Percentiles rank a stretch among this genome's conserved stretches.
Evolutionary conservation across 805 yeast genomes (phyloP).

Genomic region (Starmerella stigmatis): DNA sequence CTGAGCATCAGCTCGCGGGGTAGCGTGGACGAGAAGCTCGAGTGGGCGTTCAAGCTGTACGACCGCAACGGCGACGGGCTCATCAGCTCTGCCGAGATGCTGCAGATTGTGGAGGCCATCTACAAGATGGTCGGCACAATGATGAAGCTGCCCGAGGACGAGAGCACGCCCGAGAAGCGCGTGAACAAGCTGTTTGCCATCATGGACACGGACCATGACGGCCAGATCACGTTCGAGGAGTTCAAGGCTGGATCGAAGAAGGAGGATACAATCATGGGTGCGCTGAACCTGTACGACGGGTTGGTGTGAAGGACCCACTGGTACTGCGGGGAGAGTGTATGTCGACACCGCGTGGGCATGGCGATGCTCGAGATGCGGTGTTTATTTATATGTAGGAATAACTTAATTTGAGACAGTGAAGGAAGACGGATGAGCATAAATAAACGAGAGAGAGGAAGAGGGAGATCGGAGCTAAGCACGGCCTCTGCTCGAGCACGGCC

Average conservation of each 20-base stretch:
- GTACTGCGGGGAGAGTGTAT: too few species aligned
- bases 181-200: conserved; percentile 67
- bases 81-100: conserved; percentile 67
- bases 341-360: too few species aligned
- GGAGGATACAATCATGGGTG: conserved; percentile 65
- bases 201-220: conserved; percentile 61
- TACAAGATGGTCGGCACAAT: conserved; percentile 93
- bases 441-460: too few species aligned
- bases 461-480: too few species aligned
- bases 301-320: too few species aligned
- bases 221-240: conserved; percentile 68
- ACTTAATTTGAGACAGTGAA: background rate
- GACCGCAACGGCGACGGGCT: conserved; percentile 73
- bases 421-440: too few species aligned
- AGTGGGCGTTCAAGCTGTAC: conserved; percentile 83
- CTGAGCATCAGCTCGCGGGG: conserved; percentile 83
- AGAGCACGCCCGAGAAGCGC: conserved; percentile 80
- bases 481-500: too few species aligned
- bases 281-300: conserved; percentile 72
- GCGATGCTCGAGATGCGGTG: too few species aligned
- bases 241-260: conserved; percentile 69
- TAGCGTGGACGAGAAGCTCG: conserved; percentile 66
- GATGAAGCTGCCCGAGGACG: conserved; percentile 82
- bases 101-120: conserved; percentile 67
- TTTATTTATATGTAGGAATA: conserved; percentile 5